Conservation (phyloP, 2,329 filamentous ascomycete genomes). For the Fusarium drepaniforme region DNA sequence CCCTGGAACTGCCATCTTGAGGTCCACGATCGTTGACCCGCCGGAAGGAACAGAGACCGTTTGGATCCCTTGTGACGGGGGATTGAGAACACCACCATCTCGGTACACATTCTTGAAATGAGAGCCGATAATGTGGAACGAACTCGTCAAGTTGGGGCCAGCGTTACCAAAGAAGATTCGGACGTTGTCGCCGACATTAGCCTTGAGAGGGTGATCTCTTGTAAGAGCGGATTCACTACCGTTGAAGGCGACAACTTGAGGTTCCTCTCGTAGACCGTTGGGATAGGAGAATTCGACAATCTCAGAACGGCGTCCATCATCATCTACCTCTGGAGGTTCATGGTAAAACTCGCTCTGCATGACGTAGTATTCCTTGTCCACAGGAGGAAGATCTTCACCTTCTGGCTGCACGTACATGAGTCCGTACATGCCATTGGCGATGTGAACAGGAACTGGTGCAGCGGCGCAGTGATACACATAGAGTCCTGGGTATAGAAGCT, state of each 20-base stretch:
- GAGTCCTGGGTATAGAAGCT: conserved; percentile 23
- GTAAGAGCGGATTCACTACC: conserved; percentile 23
- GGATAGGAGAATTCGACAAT: conserved; percentile 28
- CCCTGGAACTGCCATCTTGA: conserved; percentile 27
- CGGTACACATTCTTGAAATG: conserved; percentile 26
- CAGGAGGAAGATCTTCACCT: conserved; percentile 3
- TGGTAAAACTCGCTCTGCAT: conserved; percentile 35
- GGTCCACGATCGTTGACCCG: conserved; percentile 23
- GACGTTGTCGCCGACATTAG: conserved; percentile 16
- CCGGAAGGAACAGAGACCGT: conserved; percentile 19
- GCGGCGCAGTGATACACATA: conserved; percentile 22
- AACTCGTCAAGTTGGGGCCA: conserved; percentile 25
- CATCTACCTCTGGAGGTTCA: conserved; percentile 24
- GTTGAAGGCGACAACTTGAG: conserved; percentile 7
- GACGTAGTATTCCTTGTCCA: conserved; percentile 30
- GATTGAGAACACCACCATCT: conserved; percentile 15
- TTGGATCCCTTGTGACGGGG: conserved; percentile 14
- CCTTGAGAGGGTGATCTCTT: conserved; percentile 21
- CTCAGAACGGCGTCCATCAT: conserved; percentile 19
- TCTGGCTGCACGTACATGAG: conserved; percentile 28
- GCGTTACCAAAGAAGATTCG: conserved; percentile 28
- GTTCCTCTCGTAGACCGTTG: conserved; percentile 1
- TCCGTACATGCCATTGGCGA: conserved; percentile 18
- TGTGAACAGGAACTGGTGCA: conserved; percentile 7
- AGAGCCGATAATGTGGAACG: conserved; percentile 24